Evolutionary conservation across 805 yeast species (phyloP), one percentile per base, ranked within the genome.

Genomic region (Ogataea zsoltii): DNA sequence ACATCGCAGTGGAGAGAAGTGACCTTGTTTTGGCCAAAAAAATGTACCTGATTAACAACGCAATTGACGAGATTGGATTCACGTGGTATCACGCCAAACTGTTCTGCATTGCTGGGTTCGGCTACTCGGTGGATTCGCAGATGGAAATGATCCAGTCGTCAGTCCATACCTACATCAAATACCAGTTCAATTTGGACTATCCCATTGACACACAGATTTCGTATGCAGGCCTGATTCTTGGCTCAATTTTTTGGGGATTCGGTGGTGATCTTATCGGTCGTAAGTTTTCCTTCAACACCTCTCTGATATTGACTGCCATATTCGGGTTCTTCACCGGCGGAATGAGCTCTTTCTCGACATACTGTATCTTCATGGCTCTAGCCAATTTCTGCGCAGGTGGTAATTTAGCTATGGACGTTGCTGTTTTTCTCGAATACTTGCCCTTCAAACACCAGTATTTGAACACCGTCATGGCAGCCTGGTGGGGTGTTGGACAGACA

Each of bases 401-500:
- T n/a, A 78, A 78, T 51, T 62, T 76, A 47, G 76, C 73, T 4
- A 58, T 76, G 41, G 80, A 76, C 50, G 69, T 77, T 4, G 67
- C 77, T 28, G 70, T 74, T 7, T 74, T 74, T 50, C 56, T 76
- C 16, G 80, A 76, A 51, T 75, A 71, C 45, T 60, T 77, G 46
- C 82, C 82, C 2, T 62, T 66, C 44, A 68, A 68, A 36, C 58
- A 69, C 51, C 77, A 76, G 48, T 76, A 75, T 71, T 58, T 75
- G 46, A 63, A 73, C 38, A 75, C 81, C 1, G 68, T 75, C 38
- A 67, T 78, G 55, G 77, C 81, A 17, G 62, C 71, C 41, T 79
- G 73, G 76, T 78, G 83, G 83, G 78, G 81, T 14, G 55, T 78
- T 16, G 82, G 82, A 7, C 82, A 77, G 56, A 67, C 77, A 9